Base-by-base conservation (phyloP, 1,284 basidiomycete species). In the Malassezia yamatoensis region DNA sequence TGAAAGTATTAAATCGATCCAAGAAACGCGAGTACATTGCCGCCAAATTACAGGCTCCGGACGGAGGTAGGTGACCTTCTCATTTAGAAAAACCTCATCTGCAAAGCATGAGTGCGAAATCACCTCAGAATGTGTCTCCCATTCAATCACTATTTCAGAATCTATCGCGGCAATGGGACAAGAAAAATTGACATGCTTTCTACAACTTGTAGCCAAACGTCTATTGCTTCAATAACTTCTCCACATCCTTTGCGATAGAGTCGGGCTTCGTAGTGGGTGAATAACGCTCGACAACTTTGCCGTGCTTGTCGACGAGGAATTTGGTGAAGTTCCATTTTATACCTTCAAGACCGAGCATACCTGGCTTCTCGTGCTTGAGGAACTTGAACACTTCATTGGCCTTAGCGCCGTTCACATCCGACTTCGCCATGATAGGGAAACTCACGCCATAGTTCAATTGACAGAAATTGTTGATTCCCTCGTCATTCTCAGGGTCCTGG, bases 301-400 rank as follows among this genome's bases (percentile, higher is more conserved):
- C 86, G 39, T 78, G 60, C 62, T 76, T 77, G 61, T 72, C 66
- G 54, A 80, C 66, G 32, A 80, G 69, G 73, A 80, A 79, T 39
- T 63, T 78, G 66, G 78, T 78, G 71, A 68, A 77, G 72, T 76
- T 76, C 75, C 76, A 77, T 62, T 88, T 88, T 78, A 89, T 87
- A 50, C 84, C 80, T 16, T 81, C 80, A 49, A 87, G 76, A 32
- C 87, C 86, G 44, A 89, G 74, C 39, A 88, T 65, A 8, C 86
- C 86, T 2, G 83, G 62, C 76, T 87, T 86, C 76, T 87, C 78
- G 43, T 78, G 77, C 80, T 93, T 93, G 67, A 93, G 81, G 82
- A 83, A 91, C 59, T 85, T 82, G 79, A 83, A 91, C 8, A 89
- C 86, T 68, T 86, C 81, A 76, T 88, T 89, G 65, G 80, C 77